These are phyloP conservation scores for Alternaria novae-zelandiae DNA, from an alignment of 2,329 filamentous ascomycete genomes.

Conservation along the genomic window DNA sequence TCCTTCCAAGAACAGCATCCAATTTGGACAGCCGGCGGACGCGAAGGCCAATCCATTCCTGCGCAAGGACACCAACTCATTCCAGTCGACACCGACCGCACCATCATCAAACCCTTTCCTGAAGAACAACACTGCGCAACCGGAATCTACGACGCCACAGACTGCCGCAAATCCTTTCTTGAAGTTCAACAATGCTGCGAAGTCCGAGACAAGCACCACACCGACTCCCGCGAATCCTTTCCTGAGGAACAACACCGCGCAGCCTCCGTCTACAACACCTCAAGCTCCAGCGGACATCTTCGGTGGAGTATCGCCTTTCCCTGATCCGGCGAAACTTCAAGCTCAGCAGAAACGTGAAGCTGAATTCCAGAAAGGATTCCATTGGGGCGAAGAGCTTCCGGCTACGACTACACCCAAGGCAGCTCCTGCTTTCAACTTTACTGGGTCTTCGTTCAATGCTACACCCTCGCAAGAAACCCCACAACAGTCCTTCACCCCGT, in stretches of 20 bases:
- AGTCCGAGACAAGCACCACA: background rate
- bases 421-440: slow-evolving; percentile 8
- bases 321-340: no score
- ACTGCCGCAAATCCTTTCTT: slow-evolving; percentile 14
- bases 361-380: background rate
- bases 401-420: slow-evolving; percentile 7
- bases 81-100: background rate
- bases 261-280: background rate
- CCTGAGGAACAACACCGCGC: background rate
- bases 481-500: slow-evolving; percentile 22
- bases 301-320: no score
- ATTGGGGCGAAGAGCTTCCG: background rate
- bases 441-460: background rate
- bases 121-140: background rate
- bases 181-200: background rate
- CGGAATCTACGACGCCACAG: background rate
- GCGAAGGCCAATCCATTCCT: slow-evolving; percentile 18
- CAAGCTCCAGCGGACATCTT: slow-evolving; percentile 5
- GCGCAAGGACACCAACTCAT: background rate
- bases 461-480: background rate
- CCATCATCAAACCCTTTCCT: slow-evolving; percentile 13
- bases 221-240: slow-evolving; percentile 4
- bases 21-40: slow-evolving; percentile 26
- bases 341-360: background rate
- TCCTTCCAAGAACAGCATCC: slow-evolving; percentile 31